Base-by-base conservation (phyloP, 257 asterid genomes). In the Petunia axillaris region DNA sequence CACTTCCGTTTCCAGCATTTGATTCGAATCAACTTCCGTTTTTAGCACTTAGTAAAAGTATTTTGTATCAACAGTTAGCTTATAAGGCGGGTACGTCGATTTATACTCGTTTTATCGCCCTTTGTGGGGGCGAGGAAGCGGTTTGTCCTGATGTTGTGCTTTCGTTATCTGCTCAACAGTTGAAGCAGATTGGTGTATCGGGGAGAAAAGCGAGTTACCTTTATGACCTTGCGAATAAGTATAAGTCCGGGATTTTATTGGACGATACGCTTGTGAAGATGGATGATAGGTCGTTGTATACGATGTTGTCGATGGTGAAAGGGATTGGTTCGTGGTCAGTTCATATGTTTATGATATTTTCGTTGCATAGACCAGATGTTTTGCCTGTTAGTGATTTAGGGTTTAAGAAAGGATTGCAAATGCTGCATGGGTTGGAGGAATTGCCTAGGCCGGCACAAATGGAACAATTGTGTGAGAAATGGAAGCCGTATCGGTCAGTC, bases 271-370 rank as follows among this genome's bases (percentile, higher is more conserved):
- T 95, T 39, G 95, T 95, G 71, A 92, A 90, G 82, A 93, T 95
- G 99, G 99, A 95, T 48, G 99, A 95, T 70, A 89, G 91, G 84
- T 91, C 95, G 5, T 81, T 95, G 87, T 93, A 91, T 85, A 90
- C 97, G 0, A 93, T 93, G 98, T 93, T 95, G 9, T 90, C 97
- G 1, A 95, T 93, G 97, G 97, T 95, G 81, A 95, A 95, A 84
- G 98, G 99, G 50, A 95, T 95, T 59, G 99, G 99, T 16, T 89
- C 98, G 1, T 95, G 99, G 99, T 93, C 98, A 2, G 99, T 95
- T 37, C 99, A 95, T 73, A 95, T 95, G 99, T 95, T 93, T 80
- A 93, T 95, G 99, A 90, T 95, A 44, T 93, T 90, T 80, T 93
- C 97, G 3, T 84, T 95, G 76, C 96, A 92, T 37, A 87, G 99